Percentiles rank a stretch among this genome's conserved stretches.
phyloP scores from a whole-genome alignment of 2,329 filamentous ascomycete genomes.

The Curvularia lunata region DNA sequence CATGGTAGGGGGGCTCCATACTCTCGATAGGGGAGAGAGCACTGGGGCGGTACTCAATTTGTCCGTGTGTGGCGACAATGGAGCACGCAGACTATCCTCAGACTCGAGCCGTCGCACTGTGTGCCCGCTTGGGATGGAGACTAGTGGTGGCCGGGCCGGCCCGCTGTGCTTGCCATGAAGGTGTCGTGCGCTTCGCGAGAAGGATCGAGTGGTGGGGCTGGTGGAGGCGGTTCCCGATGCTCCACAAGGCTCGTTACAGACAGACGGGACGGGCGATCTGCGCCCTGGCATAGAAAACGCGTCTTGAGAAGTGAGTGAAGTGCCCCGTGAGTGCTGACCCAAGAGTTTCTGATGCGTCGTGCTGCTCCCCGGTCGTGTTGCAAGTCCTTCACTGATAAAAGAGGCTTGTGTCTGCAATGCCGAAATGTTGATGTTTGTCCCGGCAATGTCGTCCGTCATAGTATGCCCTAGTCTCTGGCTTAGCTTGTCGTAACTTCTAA shows the following conservation, averaged over 20 bases:
- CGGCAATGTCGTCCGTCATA: background rate
- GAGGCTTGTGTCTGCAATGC: background rate
- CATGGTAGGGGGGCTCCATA: background rate
- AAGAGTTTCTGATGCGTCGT: background rate
- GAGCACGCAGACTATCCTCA: background rate
- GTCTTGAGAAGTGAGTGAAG: background rate
- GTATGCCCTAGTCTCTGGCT: slow-evolving; percentile 25
- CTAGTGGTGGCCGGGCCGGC: slow-evolving; percentile 9
- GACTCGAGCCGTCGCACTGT: slow-evolving; percentile 6
- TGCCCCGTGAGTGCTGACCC: background rate
- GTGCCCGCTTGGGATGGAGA: slow-evolving; percentile 15
- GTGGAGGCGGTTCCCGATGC: background rate
- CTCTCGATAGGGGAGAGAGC: background rate
- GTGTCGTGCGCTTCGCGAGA: slow-evolving; percentile 12
- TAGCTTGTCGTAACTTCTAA: slow-evolving; percentile 46
- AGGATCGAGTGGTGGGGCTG: slow-evolving; percentile 11
- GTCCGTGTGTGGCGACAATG: background rate
- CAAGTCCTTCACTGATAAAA: background rate
- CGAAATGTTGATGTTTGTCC: background rate
- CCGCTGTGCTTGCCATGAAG: background rate
- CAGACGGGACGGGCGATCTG: background rate
- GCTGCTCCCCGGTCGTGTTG: background rate
- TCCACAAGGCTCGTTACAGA: background rate
- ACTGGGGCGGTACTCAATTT: background rate
- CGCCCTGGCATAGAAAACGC: background rate